Percentiles rank a stretch among this genome's conserved stretches.
These are phyloP conservation scores for Xylaria sp. DNA, from an alignment of 2,329 filamentous ascomycete genomes.

Conservation along the genomic window DNA sequence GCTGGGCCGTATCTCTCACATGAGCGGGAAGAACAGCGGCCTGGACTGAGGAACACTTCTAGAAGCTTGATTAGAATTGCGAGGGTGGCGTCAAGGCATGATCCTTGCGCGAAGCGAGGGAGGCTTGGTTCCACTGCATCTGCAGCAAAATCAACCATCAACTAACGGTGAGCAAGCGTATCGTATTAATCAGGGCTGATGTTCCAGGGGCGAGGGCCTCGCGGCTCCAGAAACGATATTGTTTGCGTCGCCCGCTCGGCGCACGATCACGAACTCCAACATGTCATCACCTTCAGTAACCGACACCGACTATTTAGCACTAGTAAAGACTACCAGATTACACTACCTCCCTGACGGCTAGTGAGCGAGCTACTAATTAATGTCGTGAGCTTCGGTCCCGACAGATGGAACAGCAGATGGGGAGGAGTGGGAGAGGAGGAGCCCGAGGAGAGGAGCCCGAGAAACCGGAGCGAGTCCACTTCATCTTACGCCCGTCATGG, in stretches of 20 bases:
- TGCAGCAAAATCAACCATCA: conserved; percentile 22
- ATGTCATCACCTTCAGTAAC: not conserved
- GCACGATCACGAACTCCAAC: not conserved
- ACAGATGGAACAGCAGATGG: not conserved
- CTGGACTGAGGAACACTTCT: conserved; percentile 24
- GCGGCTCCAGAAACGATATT: conserved; percentile 6
- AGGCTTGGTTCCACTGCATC: conserved; percentile 26
- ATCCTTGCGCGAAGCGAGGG: conserved; percentile 23
- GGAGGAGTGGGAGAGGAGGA: not conserved
- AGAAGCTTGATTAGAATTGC: conserved; percentile 27
- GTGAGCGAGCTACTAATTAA: not conserved
- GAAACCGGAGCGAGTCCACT: conserved; percentile 7
- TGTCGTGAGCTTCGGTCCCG: conserved; percentile 2
- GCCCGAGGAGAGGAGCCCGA: conserved; percentile 3
- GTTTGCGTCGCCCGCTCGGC: not conserved
- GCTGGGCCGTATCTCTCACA: conserved; percentile 16
- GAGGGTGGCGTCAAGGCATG: conserved; percentile 12
- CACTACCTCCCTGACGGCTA: not conserved
- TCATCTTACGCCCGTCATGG: not conserved
- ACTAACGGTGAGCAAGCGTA: conserved; percentile 15
- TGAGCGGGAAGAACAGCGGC: conserved; percentile 17
- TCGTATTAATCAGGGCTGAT: not conserved
- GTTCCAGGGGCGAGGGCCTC: not conserved
- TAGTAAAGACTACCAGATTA: not conserved
- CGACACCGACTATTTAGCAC: conserved; percentile 6